These are phyloP conservation scores for Calonectria montana DNA, from an alignment of 2,329 filamentous ascomycete genomes.

Conservation along the genomic window DNA sequence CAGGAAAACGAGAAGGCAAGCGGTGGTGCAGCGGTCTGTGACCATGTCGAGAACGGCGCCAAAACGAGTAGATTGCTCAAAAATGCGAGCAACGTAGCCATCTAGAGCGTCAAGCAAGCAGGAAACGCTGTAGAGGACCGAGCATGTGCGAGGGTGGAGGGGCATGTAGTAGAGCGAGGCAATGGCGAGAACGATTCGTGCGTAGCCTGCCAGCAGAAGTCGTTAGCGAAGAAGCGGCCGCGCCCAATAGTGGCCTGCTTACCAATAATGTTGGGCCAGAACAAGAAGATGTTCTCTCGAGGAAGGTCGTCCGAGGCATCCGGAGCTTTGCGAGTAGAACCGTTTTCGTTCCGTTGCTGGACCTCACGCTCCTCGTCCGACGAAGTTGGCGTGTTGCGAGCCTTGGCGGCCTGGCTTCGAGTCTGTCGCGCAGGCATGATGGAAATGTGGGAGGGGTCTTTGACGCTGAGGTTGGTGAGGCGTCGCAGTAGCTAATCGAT, in stretches of 20 bases:
- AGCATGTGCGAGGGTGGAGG: constrained; percentile 95
- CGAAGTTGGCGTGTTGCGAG: constrained; percentile 43
- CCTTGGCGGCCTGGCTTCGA: constrained; percentile 52
- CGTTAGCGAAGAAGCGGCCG: constrained; percentile 25
- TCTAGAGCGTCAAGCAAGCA: constrained; percentile 96
- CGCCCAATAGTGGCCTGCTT: constrained; percentile 43
- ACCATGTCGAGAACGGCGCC: constrained; percentile 99
- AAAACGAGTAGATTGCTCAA: constrained; percentile 92
- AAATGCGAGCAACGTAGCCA: constrained; percentile 84
- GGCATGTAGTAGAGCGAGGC: constrained; percentile 99
- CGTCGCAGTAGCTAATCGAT: constrained; percentile 32
- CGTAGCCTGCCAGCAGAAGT: constrained; percentile 69
- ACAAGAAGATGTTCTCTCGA: constrained; percentile 82
- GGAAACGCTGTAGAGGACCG: constrained; percentile 89
- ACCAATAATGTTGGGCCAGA: constrained; percentile 87
- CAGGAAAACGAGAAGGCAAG: constrained; percentile 93
- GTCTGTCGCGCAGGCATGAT: constrained; percentile 55
- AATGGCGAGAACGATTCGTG: constrained; percentile 82
- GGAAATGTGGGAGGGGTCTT: constrained; percentile 18
- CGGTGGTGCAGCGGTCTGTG: constrained; percentile 96
- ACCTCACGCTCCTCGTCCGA: constrained; percentile 44
- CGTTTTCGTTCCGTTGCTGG: constrained; percentile 58
- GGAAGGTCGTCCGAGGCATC: constrained; percentile 51
- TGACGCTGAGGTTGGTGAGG: constrained; percentile 23
- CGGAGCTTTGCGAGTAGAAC: constrained; percentile 50